Evolutionary conservation across 1,284 basidiomycete species (phyloP).

Genomic region (Apiotrichum montevideense): DNA sequence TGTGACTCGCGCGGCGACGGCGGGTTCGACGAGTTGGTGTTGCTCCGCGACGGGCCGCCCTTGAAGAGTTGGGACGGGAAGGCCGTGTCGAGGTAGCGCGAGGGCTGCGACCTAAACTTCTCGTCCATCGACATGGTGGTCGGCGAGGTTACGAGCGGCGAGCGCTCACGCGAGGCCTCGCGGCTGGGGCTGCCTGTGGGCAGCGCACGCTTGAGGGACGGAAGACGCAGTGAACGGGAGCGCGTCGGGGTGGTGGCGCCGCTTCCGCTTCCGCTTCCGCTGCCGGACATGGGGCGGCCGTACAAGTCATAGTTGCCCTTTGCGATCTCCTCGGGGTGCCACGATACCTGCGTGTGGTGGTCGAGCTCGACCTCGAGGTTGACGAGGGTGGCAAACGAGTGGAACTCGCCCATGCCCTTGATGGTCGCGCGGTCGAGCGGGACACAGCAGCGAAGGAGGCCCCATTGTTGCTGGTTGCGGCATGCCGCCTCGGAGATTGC

Average conservation of each 20-base stretch:
- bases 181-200: background rate
- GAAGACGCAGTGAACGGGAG: conserved; percentile 2
- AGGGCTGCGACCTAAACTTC: too few species aligned
- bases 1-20: background rate
- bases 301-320: conserved; percentile 14
- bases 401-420: conserved; percentile 37
- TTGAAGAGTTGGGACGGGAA: conserved; percentile 1
- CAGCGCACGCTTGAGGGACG: background rate
- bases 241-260: background rate
- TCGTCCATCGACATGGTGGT: background rate
- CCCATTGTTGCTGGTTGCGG: conserved; percentile 41
- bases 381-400: conserved; percentile 44
- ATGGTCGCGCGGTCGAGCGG: conserved; percentile 53
- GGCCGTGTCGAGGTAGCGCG: conserved; percentile 6
- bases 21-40: background rate
- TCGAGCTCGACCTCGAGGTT: conserved; percentile 31
- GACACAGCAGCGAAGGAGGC: conserved; percentile 55
- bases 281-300: background rate
- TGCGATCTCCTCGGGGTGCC: conserved; percentile 15
- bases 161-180: background rate
- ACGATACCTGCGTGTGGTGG: conserved; percentile 3
- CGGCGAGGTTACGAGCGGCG: background rate
- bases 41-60: background rate
- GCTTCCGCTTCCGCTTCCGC: background rate
- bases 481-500: background rate